These are phyloP conservation scores for Ceratobasidium sp. DNA, from an alignment of 1,284 basidiomycete genomes.

Conservation along the genomic window DNA sequence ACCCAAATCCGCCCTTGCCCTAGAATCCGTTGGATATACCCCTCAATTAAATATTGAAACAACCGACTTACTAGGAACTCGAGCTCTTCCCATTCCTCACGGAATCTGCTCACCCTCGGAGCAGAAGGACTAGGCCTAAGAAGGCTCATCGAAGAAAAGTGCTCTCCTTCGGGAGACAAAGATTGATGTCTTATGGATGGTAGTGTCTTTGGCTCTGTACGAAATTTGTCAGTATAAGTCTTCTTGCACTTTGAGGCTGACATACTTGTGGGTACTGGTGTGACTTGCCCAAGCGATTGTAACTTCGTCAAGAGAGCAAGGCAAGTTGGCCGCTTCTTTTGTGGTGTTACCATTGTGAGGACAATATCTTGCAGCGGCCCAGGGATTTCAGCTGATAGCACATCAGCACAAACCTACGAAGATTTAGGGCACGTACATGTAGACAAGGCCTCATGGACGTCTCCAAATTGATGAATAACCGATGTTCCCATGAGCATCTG, in stretches of 20 bases:
- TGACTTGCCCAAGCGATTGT: slow-evolving; percentile 35
- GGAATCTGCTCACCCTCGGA: slow-evolving; percentile 68
- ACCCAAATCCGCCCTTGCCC: slow-evolving; percentile 94
- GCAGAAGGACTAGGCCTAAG: slow-evolving; percentile 12
- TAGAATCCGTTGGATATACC: slow-evolving; percentile 49
- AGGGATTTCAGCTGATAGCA: slow-evolving; percentile 40
- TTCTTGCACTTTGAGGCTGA: background rate
- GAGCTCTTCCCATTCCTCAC: slow-evolving; percentile 85
- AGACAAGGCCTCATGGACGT: slow-evolving; percentile 42
- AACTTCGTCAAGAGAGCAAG: slow-evolving; percentile 19
- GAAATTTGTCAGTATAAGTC: background rate
- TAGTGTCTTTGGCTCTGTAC: slow-evolving; percentile 17
- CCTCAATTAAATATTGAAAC: background rate
- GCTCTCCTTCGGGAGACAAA: slow-evolving; percentile 31
- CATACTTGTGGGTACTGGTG: slow-evolving; percentile 31
- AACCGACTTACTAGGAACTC: slow-evolving; percentile 69
- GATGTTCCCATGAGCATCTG: slow-evolving; percentile 80
- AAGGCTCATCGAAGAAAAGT: slow-evolving; percentile 18
- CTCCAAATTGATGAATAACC: slow-evolving; percentile 62
- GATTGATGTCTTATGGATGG: slow-evolving; percentile 11
- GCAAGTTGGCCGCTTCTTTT: slow-evolving; percentile 42
- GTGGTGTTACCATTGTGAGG: slow-evolving; percentile 43
- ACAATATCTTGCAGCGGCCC: slow-evolving; percentile 37
- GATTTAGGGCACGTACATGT: slow-evolving; percentile 47
- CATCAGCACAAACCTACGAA: slow-evolving; percentile 48